Evolutionary conservation across 2,329 filamentous ascomycete genomes (phyloP).

Genomic region (Fusarium nematophilum): DNA sequence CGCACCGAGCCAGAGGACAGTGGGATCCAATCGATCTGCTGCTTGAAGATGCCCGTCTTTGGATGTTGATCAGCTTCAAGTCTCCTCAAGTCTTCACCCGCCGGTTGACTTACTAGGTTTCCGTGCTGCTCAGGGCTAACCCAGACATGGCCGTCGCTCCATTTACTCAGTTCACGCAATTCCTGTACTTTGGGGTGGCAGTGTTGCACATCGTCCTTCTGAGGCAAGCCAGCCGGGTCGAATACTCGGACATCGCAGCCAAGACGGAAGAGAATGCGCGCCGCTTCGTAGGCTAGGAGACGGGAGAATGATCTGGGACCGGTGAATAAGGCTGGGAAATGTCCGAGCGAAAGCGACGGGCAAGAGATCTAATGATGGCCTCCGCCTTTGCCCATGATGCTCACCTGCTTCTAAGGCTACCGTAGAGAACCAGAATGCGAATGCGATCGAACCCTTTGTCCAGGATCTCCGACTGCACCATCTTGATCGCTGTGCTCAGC

Average conservation of each 20-base stretch:
- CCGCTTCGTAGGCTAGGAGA: conserved; percentile 69
- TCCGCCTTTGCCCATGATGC: neutral
- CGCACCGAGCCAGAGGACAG: conserved; percentile 70
- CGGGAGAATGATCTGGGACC: conserved; percentile 65
- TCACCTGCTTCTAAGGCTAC: conserved; percentile 62
- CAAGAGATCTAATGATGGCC: neutral
- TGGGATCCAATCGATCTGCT: conserved; percentile 78
- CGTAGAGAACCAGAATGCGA: conserved; percentile 70
- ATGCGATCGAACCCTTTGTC: conserved; percentile 50
- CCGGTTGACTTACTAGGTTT: conserved; percentile 59
- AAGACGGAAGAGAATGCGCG: conserved; percentile 70
- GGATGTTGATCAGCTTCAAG: neutral
- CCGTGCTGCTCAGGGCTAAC: conserved; percentile 75
- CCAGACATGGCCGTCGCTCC: conserved; percentile 77
- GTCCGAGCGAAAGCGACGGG: neutral
- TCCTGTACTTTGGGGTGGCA: conserved; percentile 71
- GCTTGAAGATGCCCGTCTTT: conserved; percentile 73
- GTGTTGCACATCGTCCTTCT: conserved; percentile 72
- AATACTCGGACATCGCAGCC: conserved; percentile 75
- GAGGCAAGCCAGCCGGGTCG: conserved; percentile 66
- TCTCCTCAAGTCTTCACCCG: neutral
- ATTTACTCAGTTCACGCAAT: conserved; percentile 67
- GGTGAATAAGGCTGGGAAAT: conserved; percentile 1
- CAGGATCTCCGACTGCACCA: conserved; percentile 61
- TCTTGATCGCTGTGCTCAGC: conserved; percentile 61